phyloP scores from a whole-genome alignment of 345 rosid genomes.

The Eucalyptus fibrosa region DNA sequence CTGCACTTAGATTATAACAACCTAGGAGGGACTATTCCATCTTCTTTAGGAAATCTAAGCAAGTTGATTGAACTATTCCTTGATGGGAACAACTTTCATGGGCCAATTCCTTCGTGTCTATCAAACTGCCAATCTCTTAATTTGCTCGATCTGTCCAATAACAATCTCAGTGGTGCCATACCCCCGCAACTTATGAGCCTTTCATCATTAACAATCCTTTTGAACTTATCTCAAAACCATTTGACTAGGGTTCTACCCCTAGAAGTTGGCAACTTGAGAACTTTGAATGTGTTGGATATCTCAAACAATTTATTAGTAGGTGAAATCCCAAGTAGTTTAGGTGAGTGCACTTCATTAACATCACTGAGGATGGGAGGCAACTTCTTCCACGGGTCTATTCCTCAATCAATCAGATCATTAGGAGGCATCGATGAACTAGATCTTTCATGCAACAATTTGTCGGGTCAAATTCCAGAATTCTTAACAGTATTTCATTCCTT shows the following conservation, averaged over 20 bases:
- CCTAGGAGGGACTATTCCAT: background rate
- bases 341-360: background rate
- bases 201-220: background rate
- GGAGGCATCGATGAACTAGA: background rate
- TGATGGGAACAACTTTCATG: background rate
- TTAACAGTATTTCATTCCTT: background rate
- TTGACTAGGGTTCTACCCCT: background rate
- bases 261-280: background rate
- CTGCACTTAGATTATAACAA: fast-evolving
- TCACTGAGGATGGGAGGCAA: background rate
- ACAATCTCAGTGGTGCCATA: background rate
- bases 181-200: background rate
- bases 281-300: background rate
- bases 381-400: background rate
- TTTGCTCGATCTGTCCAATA: background rate
- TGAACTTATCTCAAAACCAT: background rate
- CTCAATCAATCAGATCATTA: background rate
- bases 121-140: background rate
- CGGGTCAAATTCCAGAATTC: background rate
- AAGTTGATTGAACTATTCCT: background rate
- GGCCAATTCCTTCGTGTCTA: background rate
- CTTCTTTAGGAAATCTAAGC: background rate
- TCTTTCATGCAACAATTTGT: background rate
- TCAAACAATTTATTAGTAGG: background rate
- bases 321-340: background rate